A percentile compares a stretch with the other conserved stretches of the same genome.
These are phyloP conservation scores for Pistacia atlantica DNA, from an alignment of 345 rosid genomes.

Conservation along the genomic window DNA sequence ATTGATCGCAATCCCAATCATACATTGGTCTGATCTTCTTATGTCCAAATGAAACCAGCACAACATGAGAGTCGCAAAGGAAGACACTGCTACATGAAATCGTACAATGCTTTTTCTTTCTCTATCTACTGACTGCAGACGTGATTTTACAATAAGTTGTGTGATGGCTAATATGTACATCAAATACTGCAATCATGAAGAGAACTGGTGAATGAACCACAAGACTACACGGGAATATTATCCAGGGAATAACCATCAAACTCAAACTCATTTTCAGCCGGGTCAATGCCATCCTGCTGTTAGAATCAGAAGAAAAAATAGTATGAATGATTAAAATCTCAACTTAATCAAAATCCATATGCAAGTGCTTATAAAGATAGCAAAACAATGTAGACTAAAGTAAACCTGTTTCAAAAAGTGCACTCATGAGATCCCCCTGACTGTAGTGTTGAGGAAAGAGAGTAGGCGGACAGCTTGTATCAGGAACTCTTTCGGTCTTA, in stretches of 20 bases:
- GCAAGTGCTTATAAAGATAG: background rate
- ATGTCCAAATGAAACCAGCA: conserved; percentile 21
- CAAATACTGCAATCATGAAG: conserved; percentile 21
- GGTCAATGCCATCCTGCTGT: conserved; percentile 65
- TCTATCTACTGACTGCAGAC: conserved; percentile 23
- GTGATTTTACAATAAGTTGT: conserved; percentile 14
- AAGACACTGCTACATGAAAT: conserved; percentile 23
- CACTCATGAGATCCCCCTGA: conserved; percentile 92
- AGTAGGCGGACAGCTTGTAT: conserved; percentile 36
- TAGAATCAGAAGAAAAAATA: conserved; percentile 26
- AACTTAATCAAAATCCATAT: background rate
- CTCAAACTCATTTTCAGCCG: conserved; percentile 69
- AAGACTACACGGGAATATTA: conserved; percentile 63
- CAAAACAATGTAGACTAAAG: conserved; percentile 2
- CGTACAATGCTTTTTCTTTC: conserved; percentile 18
- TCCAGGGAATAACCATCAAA: conserved; percentile 77
- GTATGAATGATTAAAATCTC: background rate
- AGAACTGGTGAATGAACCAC: conserved; percentile 1
- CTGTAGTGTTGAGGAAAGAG: conserved; percentile 58
- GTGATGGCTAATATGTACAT: conserved; percentile 41
- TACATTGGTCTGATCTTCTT: conserved; percentile 22
- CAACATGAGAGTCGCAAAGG: conserved; percentile 34
- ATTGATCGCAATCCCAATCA: conserved; percentile 10
- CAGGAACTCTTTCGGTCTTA: conserved; percentile 67
- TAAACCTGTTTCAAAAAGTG: conserved; percentile 81